Base-by-base conservation (phyloP, 2,329 filamentous ascomycete species). In the Gaeumannomyces sp. region DNA sequence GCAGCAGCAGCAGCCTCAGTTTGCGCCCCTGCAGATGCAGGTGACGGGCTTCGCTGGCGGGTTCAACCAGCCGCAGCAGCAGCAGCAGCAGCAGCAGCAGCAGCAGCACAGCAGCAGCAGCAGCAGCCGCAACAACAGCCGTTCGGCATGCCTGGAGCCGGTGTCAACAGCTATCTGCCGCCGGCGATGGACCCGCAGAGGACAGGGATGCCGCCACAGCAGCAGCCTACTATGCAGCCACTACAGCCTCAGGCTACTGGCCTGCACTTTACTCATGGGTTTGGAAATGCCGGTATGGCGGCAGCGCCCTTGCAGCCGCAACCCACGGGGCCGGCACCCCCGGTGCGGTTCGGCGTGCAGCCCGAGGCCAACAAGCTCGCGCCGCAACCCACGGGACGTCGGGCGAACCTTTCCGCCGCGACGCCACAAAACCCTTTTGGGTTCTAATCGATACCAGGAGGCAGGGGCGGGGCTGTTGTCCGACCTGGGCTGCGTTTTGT, bases 331-430 rank as follows among this genome's bases (percentile, higher is more conserved):
- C 95, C 95, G 8, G 82, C 94, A 27, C 95, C 95, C 60, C 87
- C 92, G 29, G 89, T 99, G 25, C 86, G 92, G 66, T 99, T 99
- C 75, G 95, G 95, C 56, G 88, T 96, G 50, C 83, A 85, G 65
- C 80, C 82, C 33, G 86, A 88, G 61, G 80, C 87, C 35, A 92
- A 93, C 77, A 95, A 91, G 76, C 79, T 98, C 71, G 83, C 85
- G 67, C 88, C 93, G 35, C 95, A 98, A 79, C 85, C 92, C 33
- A 99, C 95, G 8, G 95, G 95, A 68, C 83, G 90, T 71, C 88
- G 91, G 80, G 95, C 95, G 65, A 97, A 98, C 76, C 83, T 99
- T 70, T 84, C 91, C 63, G 91, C 96, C 86, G 95, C 95, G 73
- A 99, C 72, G 2, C 72, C 72, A 29, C 68, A 72, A 57, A 74